phyloP scores from a whole-genome alignment of 768 basidiomycete species.

The Wakefieldia striispora region DNA sequence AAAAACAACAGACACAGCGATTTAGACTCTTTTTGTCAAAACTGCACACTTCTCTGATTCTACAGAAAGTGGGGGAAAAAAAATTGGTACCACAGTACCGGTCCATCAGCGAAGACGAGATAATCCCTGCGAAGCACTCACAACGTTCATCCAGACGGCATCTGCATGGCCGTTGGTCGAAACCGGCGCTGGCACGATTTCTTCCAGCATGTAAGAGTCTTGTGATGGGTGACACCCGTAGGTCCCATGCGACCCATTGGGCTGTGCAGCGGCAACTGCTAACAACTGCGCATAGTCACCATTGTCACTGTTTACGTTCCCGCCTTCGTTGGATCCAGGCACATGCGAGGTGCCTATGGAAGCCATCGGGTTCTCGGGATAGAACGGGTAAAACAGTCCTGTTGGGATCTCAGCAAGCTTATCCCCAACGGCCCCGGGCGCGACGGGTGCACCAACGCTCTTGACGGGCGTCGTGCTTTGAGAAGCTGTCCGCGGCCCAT shows the following conservation, averaged over 20 bases:
- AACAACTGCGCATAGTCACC: constrained; percentile 51
- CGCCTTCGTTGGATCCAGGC: constrained; percentile 19
- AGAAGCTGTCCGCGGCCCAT: constrained; percentile 27
- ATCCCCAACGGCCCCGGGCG: constrained; percentile 24
- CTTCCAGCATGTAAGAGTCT: constrained; percentile 69
- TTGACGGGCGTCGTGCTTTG: constrained; percentile 33
- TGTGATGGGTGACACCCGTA: constrained; percentile 56
- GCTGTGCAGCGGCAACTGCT: constrained; percentile 56
- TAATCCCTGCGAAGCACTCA: constrained; percentile 34
- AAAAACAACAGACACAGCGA: neutral
- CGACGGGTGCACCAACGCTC: constrained; percentile 14
- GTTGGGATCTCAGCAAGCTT: constrained; percentile 65
- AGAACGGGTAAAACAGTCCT: constrained; percentile 77
- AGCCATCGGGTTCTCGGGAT: constrained; percentile 49
- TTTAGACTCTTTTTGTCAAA: constrained; percentile 14
- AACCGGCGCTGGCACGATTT: constrained; percentile 45
- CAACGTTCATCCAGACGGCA: constrained; percentile 44
- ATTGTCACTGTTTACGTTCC: constrained; percentile 15
- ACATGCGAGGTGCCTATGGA: constrained; percentile 17
- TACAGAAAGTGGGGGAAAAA: constrained; percentile 6
- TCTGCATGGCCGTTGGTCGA: constrained; percentile 32
- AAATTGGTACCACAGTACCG: constrained; percentile 4
- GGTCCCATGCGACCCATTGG: constrained; percentile 48
- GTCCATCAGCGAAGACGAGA: constrained; percentile 34
- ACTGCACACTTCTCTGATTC: constrained; percentile 25